Evolutionary conservation across 2,329 filamentous ascomycete genomes (phyloP).

Genomic region (Didymella pomorum): DNA sequence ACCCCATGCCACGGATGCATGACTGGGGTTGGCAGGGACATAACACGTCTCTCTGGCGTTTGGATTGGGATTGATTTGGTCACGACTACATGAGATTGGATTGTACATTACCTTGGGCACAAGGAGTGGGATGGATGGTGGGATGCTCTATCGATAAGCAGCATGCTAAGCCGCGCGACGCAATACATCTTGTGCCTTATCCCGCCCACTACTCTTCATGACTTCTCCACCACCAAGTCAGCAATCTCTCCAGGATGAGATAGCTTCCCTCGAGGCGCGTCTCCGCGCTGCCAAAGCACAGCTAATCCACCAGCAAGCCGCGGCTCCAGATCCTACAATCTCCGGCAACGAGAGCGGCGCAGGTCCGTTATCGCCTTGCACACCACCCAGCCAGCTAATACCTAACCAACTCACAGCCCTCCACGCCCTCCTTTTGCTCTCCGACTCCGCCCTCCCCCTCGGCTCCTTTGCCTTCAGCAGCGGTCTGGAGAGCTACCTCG

Average conservation of each 20-base stretch:
- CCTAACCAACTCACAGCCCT: constrained; percentile 30
- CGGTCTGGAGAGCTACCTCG: constrained; percentile 82
- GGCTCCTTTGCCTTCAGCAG: constrained; percentile 89
- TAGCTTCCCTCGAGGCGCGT: constrained; percentile 64
- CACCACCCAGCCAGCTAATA: too few relatives aligned
- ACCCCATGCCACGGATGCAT: constrained; percentile 23
- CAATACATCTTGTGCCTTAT: constrained; percentile 25
- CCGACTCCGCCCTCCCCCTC: constrained; percentile 81
- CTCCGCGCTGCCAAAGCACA: constrained; percentile 58
- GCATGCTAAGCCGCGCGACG: constrained; percentile 31
- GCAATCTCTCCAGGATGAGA: constrained; percentile 59
- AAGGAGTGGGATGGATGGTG: constrained; percentile 16
- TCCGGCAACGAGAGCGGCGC: constrained; percentile 3
- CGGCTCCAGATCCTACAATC: neutral
- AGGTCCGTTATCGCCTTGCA: constrained; percentile 10
- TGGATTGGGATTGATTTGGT: constrained; percentile 8
- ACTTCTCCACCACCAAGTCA: constrained; percentile 31
- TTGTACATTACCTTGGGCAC: constrained; percentile 14
- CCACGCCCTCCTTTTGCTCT: constrained; percentile 78
- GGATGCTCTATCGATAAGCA: constrained; percentile 23
- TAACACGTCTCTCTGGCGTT: constrained; percentile 17
- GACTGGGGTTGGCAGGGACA: constrained; percentile 13
- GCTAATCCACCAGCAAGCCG: constrained; percentile 47
- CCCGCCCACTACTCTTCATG: constrained; percentile 35
- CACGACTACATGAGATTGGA: constrained; percentile 26